Conservation (phyloP, 2,329 filamentous ascomycete species). For the Trichoderma guizhouense region DNA sequence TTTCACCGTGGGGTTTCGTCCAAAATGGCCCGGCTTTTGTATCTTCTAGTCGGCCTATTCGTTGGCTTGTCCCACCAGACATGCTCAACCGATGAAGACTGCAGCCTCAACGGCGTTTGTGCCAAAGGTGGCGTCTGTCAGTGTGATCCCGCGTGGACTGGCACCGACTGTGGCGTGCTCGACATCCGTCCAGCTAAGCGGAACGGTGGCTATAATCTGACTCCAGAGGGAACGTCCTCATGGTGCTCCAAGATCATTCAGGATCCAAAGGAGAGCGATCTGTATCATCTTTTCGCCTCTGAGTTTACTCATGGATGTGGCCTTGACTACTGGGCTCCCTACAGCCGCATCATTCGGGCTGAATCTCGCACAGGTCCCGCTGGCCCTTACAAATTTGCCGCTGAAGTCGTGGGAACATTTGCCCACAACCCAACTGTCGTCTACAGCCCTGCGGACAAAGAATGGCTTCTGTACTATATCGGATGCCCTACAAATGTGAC, state of each 20-base stretch:
- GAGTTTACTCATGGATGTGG: slow-evolving; percentile 46
- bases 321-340: slow-evolving; percentile 45
- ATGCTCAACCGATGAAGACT: slow-evolving; percentile 28
- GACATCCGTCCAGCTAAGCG: slow-evolving; percentile 41
- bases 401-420: slow-evolving; percentile 41
- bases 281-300: slow-evolving; percentile 45
- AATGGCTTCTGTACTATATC: slow-evolving; percentile 45
- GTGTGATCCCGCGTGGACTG: slow-evolving; percentile 44
- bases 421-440: slow-evolving; percentile 45
- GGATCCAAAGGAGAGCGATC: slow-evolving; percentile 34
- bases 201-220: slow-evolving; percentile 45
- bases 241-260: slow-evolving; percentile 47
- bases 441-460: slow-evolving; percentile 42
- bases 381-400: slow-evolving; percentile 42
- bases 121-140: slow-evolving; percentile 18
- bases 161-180: slow-evolving; percentile 41
- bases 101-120: slow-evolving; percentile 32
- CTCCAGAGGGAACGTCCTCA: slow-evolving; percentile 40
- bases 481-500: slow-evolving; percentile 26
- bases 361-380: slow-evolving; percentile 42
- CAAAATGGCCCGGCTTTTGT: neutral
- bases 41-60: neutral
- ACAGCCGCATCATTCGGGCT: slow-evolving; percentile 43
- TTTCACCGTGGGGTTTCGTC: neutral
- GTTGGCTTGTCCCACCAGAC: slow-evolving; percentile 1